phyloP scores from a whole-genome alignment of 2,329 filamentous ascomycete genomes.

The Purpureocillium lavendulum region DNA sequence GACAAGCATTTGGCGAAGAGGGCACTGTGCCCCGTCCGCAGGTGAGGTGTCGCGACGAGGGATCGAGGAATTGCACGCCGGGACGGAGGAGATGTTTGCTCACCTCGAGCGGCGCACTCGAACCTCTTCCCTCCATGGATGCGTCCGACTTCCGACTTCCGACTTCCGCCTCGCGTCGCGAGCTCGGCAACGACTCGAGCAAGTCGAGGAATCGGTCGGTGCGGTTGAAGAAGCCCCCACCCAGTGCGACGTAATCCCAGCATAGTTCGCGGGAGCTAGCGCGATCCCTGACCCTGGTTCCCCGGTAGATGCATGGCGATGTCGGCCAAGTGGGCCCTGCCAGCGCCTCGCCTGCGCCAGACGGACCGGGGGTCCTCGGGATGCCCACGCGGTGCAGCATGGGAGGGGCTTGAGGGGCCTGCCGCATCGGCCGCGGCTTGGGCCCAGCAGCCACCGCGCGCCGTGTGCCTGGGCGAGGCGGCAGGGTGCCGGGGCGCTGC shows the following conservation, averaged over 20 bases:
- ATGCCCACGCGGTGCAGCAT: conserved; percentile 2
- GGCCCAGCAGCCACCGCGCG: conserved; percentile 2
- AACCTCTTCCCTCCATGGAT: not conserved
- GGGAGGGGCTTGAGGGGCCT: not conserved
- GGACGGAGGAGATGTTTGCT: no score
- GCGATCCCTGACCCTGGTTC: conserved; percentile 13
- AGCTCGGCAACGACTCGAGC: not conserved
- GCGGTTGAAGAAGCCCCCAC: conserved; percentile 18
- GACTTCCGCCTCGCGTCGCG: no score
- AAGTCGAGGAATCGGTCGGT: conserved; percentile 7
- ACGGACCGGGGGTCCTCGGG: no score
- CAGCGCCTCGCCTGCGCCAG: not conserved
- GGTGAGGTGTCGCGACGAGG: no score
- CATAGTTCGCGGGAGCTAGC: conserved; percentile 20
- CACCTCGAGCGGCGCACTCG: no score
- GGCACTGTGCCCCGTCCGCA: no score
- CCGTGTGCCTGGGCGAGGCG: conserved; percentile 3
- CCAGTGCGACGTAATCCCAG: conserved; percentile 7
- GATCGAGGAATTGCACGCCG: no score
- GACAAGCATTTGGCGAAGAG: no score
- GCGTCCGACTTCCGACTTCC: not conserved
- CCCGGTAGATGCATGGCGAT: conserved; percentile 20
- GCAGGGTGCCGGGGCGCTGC: conserved; percentile 4
- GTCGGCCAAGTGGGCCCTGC: conserved; percentile 2
- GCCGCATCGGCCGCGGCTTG: not conserved